phyloP scores from a whole-genome alignment of 805 yeast species.

The Schwanniomyces occidentalis region DNA sequence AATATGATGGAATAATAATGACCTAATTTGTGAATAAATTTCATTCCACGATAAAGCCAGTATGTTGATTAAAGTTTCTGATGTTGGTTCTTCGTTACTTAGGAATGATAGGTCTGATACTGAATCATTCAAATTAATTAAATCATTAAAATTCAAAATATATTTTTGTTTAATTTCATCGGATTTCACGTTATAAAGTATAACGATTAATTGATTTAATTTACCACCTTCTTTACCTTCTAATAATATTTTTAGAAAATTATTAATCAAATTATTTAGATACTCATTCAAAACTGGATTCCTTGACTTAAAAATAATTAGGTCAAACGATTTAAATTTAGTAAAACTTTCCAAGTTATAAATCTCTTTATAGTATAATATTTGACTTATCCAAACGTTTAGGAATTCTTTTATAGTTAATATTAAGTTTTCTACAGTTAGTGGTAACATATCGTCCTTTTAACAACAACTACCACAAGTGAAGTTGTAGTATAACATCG shows the following conservation, averaged over 20 bases:
- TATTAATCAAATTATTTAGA: conserved; percentile 25
- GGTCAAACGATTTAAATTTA: conserved; percentile 40
- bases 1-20: conserved; percentile 30
- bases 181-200: conserved; percentile 33
- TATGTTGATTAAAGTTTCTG: conserved; percentile 17
- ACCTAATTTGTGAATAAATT: conserved; percentile 30
- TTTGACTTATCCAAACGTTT: conserved; percentile 51
- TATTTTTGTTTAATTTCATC: conserved; percentile 39
- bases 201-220: conserved; percentile 34
- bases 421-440: conserved; percentile 30
- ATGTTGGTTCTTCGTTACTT: conserved; percentile 11
- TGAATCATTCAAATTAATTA: conserved; percentile 21
- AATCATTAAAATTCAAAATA: conserved; percentile 32
- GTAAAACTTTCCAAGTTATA: conserved; percentile 56
- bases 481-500: too few species aligned
- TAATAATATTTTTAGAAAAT: conserved; percentile 8
- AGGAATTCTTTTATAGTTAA: conserved; percentile 49
- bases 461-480: too few species aligned
- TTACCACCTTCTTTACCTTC: conserved; percentile 19
- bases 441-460: conserved; percentile 5
- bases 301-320: conserved; percentile 42
- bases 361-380: conserved; percentile 51
- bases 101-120: conserved; percentile 16
- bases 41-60: conserved; percentile 33
- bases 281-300: conserved; percentile 50